A percentile compares a stretch with the other conserved stretches of the same genome.
Conservation (phyloP, 2,329 filamentous ascomycete genomes). For the Dactylellina cionopaga region DNA sequence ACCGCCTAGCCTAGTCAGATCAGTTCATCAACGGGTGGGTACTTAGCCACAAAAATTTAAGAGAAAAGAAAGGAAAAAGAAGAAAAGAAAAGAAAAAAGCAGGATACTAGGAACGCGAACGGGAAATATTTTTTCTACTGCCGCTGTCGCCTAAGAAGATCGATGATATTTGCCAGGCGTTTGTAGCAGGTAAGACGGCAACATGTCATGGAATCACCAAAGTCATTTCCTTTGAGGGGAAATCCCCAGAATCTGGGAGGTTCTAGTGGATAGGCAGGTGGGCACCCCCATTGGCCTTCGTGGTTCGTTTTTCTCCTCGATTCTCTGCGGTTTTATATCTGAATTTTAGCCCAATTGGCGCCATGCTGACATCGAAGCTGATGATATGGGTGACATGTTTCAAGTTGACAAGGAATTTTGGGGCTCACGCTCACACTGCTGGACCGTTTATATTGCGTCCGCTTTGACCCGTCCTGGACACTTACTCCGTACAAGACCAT, state of each 20-base stretch:
- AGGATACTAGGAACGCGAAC: slow-evolving; percentile 22
- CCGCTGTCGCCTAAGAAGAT: slow-evolving; percentile 32
- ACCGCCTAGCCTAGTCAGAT: slow-evolving; percentile 1
- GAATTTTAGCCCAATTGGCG: slow-evolving; percentile 27
- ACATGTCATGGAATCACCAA: slow-evolving; percentile 9
- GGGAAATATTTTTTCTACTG: slow-evolving; percentile 16
- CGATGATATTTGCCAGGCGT: slow-evolving; percentile 19
- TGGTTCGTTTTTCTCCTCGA: slow-evolving; percentile 2
- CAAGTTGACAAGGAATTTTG: slow-evolving; percentile 52
- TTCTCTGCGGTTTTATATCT: slow-evolving; percentile 41
- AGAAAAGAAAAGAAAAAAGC: slow-evolving; percentile 26
- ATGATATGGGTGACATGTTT: slow-evolving; percentile 53
- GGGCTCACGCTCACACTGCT: slow-evolving; percentile 50
- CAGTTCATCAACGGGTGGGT: slow-evolving; percentile 4
- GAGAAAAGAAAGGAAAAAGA: not conserved
- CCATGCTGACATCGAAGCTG: slow-evolving; percentile 52
- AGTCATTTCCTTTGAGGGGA: not conserved
- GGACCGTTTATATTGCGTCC: slow-evolving; percentile 53
- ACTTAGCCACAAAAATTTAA: slow-evolving; percentile 6
- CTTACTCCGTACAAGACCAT: slow-evolving; percentile 52
- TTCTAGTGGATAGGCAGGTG: slow-evolving; percentile 12
- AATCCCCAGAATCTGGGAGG: slow-evolving; percentile 6
- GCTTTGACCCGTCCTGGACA: slow-evolving; percentile 52
- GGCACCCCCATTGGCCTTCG: slow-evolving; percentile 15
- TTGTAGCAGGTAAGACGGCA: slow-evolving; percentile 32